Evolutionary conservation across 1,284 basidiomycete genomes (phyloP), one percentile per base, ranked within the genome.

Genomic region (Fomitiporia mediterranea): DNA sequence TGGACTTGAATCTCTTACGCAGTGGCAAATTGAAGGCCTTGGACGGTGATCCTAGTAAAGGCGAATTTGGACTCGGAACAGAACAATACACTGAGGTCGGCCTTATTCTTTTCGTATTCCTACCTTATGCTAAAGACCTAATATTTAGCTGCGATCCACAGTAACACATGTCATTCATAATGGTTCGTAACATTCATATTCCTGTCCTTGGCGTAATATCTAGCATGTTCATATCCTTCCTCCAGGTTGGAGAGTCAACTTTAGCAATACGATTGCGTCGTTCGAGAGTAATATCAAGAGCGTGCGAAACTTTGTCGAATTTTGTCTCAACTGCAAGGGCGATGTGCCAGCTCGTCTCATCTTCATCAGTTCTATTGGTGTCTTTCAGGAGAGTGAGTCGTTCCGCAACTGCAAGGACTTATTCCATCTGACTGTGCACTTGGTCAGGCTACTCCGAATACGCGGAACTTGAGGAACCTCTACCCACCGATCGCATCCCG

Each of bases 341-440:
- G 21, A 60, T 2, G 42, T 44, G 2, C 66, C 66, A 11, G 66
- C 70, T 1, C 62, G 62, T 27, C 17, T 72, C 11, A 30, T 71
- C 6, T 72, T 71, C 57, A 63, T 66, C 15, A 71, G 69, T 53
- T 72, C 70, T 17, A 65, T 71, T 15, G 65, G 63, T 2, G 67
- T 70, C 25, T 58, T 70, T 25, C 60, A 61, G 27, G 67, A 69
- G 39, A 19, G 51, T 49, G 23, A 37, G 13, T 17, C 37, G n/a
- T 40, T 8, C 21, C 17, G 9, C 15, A 8, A 40, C 39, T 40
- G 15, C 6, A 17, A 8, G 8, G 15, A 17, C 13, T 8, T 40
- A 19, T 21, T 15, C 21, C 39, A 19, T 1, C 19, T 40, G 19
- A 17, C 39, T 8, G 15, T 40, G 8, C 17, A 15, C 17, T 17